Base-by-base conservation (phyloP, 257 asterid species). In the Henckelia pumila region DNA sequence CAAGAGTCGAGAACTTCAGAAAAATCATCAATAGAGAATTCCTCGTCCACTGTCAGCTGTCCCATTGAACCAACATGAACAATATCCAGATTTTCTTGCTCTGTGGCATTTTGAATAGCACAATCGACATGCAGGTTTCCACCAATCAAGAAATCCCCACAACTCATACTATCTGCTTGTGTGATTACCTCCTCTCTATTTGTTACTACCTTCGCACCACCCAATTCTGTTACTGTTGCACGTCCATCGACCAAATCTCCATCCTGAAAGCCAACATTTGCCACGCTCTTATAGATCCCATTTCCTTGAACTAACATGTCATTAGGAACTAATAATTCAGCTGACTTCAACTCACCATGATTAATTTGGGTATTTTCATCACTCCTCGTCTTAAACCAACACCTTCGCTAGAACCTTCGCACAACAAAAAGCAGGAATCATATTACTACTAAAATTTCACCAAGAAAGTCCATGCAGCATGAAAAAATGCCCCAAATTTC, bases 1-100 rank as follows among this genome's bases (percentile, higher is more conserved):
- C 79, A 70, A 53, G 81, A 75, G 64, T 81, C 79, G 7, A 76
- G 69, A 72, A 74, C 74, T 23, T 86, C 91, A 73, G 73, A 73
- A 71, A 77, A 69, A 56, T 86, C 88, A 50, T 53, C 13, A 50
- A 71, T 44, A 62, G 74, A 64, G 19, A 74, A 60, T 16, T 69
- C 84, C 47, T 67, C 57, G 61, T 79, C 77, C 70, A 66, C 71
- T 47, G 60, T 72, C 19, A 71, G 79, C 70, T 66, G 71, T 44
- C 69, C 73, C 9, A 23, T 66, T 30, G 62, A 69, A 73, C 59
- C 84, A 73, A 61, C 76, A 26, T 40, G 76, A 72, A 52, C 56
- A 53, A 25, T 30, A 61, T 33, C 59, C 59, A 25, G 61, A 61
- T 67, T 70, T 25, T 71, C 81, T 49, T 55, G 75, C 30, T 79